Base-by-base conservation (phyloP, 768 basidiomycete genomes). In the Coprinopsis sp. region DNA sequence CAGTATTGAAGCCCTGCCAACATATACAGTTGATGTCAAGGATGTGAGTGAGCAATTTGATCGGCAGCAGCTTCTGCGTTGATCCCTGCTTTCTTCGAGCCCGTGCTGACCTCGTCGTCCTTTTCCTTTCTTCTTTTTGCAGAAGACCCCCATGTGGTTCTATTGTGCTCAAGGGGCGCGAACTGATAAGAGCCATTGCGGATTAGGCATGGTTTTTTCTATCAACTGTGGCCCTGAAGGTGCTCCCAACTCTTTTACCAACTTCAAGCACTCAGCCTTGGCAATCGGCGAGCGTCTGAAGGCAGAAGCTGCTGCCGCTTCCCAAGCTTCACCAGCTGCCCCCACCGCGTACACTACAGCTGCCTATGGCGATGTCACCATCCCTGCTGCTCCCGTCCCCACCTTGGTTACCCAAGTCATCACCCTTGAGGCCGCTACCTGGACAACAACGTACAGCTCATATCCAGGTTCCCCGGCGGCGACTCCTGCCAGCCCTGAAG, bases 181-280 rank as follows among this genome's bases (percentile, higher is more conserved):
- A 31, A 77, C 74, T 2, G 65, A 79, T 4, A 66, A 60, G 28
- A 73, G 70, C 48, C 82, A 84, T 60, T 83, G 82, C 53, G 79
- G 79, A 45, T 54, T 64, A 50, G 81, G 81, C 54, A 83, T 84
- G 81, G 79, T 84, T 33, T 82, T 82, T 57, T 74, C 79, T 16
- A 72, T 82, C 58, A 83, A 84, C 64, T 79, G 78, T 61, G 77
- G 77, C 29, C 54, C 64, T 2, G 76, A 76, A 53, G 79, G 74
- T 48, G 51, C 68, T 33, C 59, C 75, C 39, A 82, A 82, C 64
- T 81, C 81, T 5, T 82, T 83, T 68, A 64, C 66, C 37, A 74
- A 74, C 55, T 82, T 82, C 71, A 76, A 81, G 66, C 65, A 71
- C 12, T 58, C 78, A 28, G 80, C 81, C 27, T 66, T 81, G 36